Conservation (phyloP, 805 yeast species). For the Maudiozyma pseudohumilis region DNA sequence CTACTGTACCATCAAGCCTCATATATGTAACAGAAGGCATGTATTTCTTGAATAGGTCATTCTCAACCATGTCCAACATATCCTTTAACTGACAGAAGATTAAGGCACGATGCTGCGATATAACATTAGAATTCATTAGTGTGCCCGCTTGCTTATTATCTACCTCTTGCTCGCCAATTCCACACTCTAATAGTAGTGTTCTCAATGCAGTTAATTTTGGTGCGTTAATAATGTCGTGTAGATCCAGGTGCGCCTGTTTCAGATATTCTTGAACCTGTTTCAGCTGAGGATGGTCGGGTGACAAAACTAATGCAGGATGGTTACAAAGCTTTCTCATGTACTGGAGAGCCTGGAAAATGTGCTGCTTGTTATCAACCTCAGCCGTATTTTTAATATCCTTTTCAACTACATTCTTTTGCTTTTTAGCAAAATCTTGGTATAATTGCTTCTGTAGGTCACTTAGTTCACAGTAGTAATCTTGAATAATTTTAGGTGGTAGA, state of each 20-base stretch:
- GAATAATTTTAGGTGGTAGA: constrained; percentile 95
- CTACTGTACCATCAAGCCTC: constrained; percentile 92
- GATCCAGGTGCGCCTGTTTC: constrained; percentile 43
- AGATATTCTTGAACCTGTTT: constrained; percentile 55
- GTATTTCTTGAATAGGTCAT: constrained; percentile 67
- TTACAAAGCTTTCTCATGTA: constrained; percentile 96
- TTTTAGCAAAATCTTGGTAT: constrained; percentile 80
- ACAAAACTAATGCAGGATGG: constrained; percentile 85
- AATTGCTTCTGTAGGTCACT: constrained; percentile 82
- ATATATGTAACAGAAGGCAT: constrained; percentile 89
- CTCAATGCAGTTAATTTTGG: constrained; percentile 82
- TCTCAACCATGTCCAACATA: constrained; percentile 94
- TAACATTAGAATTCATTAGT: constrained; percentile 41
- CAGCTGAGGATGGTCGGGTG: constrained; percentile 75
- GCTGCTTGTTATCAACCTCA: constrained; percentile 58
- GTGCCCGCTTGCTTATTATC: constrained; percentile 31
- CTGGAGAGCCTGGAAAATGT: constrained; percentile 93
- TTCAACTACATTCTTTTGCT: constrained; percentile 65
- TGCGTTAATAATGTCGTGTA: constrained; percentile 73
- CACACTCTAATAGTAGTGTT: constrained; percentile 80
- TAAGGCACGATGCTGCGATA: constrained; percentile 90
- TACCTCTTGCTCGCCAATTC: constrained; percentile 44
- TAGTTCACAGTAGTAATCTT: constrained; percentile 93
- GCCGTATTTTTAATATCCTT: constrained; percentile 46
- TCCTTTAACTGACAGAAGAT: constrained; percentile 95